Evolutionary conservation across 2,329 filamentous ascomycete species (phyloP), one percentile per base, ranked within the genome.

Genomic region (Fusarium sp.): DNA sequence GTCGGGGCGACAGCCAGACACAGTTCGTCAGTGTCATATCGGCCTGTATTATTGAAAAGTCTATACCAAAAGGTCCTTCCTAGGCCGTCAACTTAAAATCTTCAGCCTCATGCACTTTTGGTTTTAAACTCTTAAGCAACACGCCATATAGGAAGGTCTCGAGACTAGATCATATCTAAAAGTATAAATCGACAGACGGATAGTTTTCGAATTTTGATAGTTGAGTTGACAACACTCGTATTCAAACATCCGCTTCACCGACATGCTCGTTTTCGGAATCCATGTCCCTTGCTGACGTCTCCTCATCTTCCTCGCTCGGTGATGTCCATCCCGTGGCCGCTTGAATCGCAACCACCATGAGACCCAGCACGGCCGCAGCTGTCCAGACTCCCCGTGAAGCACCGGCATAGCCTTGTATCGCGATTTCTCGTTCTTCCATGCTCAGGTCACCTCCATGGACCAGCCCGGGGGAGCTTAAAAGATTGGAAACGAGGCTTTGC

Each of bases 271-370:
- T 76, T 63, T 81, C 79, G n/a, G 78, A 65, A 20, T 79, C 43
- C 25, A 66, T 65, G 11, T 71, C 78, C 64, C 78, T 74, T 20
- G 76, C 77, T 52, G 75, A 70, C 25, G 69, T 76, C 33, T 81
- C 82, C 60, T 83, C 82, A 56, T 80, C 80, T n/a, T 76, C 76
- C 38, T 80, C 80, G 58, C 83, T 63, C 66, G 86, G 85, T 2
- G 81, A 84, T n/a, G 79, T 82, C 87, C 87, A 88, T 3, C 88
- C 88, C 10, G 88, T 87, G 9, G 82, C 82, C 1, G 86, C 86
- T 80, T 90, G 88, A 37, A 88, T 64, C 3, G 84, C 50, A 52
- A 88, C 59, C 5, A 89, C 85, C 6, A 85, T 30, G 4, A 87
- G 67, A 3, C 82, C 83, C 52, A 89, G 62, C 4, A 80, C 79